phyloP scores from a whole-genome alignment of 768 basidiomycete species.

The Kondoa subrosea region DNA sequence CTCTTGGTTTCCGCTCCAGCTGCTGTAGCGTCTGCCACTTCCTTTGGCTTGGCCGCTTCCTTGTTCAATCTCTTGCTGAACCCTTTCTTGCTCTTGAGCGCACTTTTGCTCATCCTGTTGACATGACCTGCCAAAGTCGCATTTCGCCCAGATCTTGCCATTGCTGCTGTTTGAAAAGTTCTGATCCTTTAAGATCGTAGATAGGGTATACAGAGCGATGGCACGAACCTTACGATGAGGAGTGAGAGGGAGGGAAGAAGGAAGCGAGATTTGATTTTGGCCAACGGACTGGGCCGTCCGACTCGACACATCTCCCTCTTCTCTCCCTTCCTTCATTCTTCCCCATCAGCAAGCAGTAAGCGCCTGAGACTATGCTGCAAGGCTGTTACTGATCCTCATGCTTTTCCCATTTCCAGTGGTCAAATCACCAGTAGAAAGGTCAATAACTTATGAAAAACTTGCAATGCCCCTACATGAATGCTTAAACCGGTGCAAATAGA shows the following conservation, averaged over 20 bases:
- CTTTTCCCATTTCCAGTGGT: neutral
- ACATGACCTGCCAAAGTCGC: constrained; percentile 67
- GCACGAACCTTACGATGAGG: neutral
- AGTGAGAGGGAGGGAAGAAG: neutral
- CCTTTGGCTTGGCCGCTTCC: constrained; percentile 35
- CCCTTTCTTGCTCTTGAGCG: constrained; percentile 60
- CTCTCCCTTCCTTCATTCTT: too few relatives aligned
- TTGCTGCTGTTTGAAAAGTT: neutral
- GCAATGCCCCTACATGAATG: too few relatives aligned
- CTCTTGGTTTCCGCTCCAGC: constrained; percentile 55
- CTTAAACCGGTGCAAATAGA: neutral
- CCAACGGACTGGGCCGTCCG: neutral
- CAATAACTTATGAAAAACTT: too few relatives aligned
- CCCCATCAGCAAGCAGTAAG: too few relatives aligned
- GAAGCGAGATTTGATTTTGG: neutral
- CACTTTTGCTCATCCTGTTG: constrained; percentile 66
- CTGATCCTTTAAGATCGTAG: neutral
- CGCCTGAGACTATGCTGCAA: neutral
- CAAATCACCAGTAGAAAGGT: neutral
- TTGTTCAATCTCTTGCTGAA: constrained; percentile 53
- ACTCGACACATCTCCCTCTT: too few relatives aligned
- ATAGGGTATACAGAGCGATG: neutral
- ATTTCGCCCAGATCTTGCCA: constrained; percentile 29
- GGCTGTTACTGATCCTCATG: neutral
- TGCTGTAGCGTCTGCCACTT: constrained; percentile 47